A percentile compares a stretch with the other conserved stretches of the same genome.
phyloP scores from a whole-genome alignment of 2,329 filamentous ascomycete species.

The Phoma sp. region DNA sequence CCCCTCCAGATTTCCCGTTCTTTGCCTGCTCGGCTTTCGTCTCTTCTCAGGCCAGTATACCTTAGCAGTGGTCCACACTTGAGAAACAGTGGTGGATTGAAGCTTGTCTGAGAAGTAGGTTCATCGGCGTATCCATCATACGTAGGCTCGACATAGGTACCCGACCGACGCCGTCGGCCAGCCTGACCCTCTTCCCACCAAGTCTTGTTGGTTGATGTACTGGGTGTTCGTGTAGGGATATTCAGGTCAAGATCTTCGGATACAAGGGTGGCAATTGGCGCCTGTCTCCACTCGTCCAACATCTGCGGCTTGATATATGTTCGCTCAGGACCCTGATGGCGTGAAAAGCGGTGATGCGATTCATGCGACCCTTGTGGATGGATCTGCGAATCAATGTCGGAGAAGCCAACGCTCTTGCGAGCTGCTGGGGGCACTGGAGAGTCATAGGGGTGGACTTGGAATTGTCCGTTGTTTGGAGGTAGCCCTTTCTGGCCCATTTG shows the following conservation, averaged over 20 bases:
- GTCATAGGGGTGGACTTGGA: constrained; percentile 39
- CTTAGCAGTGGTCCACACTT: constrained; percentile 90
- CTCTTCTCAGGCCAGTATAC: constrained; percentile 81
- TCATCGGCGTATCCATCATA: constrained; percentile 75
- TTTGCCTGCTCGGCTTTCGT: constrained; percentile 53
- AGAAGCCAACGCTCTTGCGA: constrained; percentile 54
- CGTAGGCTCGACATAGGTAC: constrained; percentile 52
- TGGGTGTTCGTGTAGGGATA: constrained; percentile 36
- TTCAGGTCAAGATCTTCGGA: constrained; percentile 55
- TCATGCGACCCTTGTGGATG: constrained; percentile 33
- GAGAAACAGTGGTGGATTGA: constrained; percentile 83
- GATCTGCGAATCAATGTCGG: constrained; percentile 33
- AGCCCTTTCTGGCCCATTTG: constrained; percentile 46
- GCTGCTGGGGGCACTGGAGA: constrained; percentile 40
- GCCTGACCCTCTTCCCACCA: constrained; percentile 78
- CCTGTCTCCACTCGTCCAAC: constrained; percentile 64
- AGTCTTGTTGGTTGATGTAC: constrained; percentile 49
- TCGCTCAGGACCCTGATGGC: constrained; percentile 54
- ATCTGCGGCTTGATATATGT: constrained; percentile 65
- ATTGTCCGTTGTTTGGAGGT: constrained; percentile 42
- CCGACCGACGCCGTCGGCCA: constrained; percentile 49
- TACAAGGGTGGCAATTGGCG: constrained; percentile 48
- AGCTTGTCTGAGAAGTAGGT: constrained; percentile 70
- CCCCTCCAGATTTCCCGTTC: constrained; percentile 90
- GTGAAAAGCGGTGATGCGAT: constrained; percentile 39